These are phyloP conservation scores for Coniochaeta hoffmannii DNA, from an alignment of 2,329 filamentous ascomycete genomes.

Conservation along the genomic window DNA sequence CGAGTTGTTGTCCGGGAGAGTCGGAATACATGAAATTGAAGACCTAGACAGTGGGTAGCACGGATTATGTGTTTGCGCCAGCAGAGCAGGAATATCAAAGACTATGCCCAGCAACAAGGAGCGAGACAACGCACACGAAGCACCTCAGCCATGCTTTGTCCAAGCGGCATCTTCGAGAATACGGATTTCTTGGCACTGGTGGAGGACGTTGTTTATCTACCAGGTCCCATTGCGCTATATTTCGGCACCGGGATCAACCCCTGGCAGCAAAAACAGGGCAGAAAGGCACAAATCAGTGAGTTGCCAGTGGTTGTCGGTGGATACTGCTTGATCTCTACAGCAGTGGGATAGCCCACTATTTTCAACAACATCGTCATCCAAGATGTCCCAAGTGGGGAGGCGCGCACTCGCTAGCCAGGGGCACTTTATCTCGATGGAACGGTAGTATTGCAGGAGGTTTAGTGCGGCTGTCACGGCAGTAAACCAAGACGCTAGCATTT, in stretches of 20 bases:
- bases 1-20: neutral
- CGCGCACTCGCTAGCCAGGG: neutral
- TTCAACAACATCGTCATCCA: neutral
- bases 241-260: neutral
- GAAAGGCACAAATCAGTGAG: neutral
- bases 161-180: neutral
- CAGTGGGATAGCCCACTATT: neutral
- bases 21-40: neutral
- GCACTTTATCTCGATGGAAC: neutral
- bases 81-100: too few relatives aligned
- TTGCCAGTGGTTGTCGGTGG: neutral
- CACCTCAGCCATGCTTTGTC: neutral
- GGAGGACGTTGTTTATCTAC: neutral
- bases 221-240: neutral
- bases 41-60: neutral
- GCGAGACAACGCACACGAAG: neutral
- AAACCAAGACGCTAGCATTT: neutral
- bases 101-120: neutral
- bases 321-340: neutral
- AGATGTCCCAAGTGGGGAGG: neutral
- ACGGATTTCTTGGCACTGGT: neutral
- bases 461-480: too few relatives aligned
- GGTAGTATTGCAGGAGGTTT: neutral
- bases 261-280: neutral
- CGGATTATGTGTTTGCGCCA: too few relatives aligned